Base-by-base conservation (phyloP, 2,329 filamentous ascomycete genomes). In the Gnomoniopsis sp. region DNA sequence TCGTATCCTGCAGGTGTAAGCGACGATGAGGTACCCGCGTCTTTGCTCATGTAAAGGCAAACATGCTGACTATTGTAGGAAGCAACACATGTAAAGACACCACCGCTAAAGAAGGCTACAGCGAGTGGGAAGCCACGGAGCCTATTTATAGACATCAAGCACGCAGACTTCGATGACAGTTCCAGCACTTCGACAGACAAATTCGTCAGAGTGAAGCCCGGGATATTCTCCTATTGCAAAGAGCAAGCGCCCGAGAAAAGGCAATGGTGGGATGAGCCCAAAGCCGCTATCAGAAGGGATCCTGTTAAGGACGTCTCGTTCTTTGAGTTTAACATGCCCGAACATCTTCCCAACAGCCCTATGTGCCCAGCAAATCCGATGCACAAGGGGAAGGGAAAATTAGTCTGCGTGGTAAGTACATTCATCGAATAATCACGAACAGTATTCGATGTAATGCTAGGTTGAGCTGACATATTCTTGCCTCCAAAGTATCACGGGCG, bases 321-420 rank as follows among this genome's bases (percentile, higher is more conserved):
- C 55, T 83, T 83, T 58, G 70, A 77, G 50, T 81, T 83, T 59
- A 73, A 81, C 49, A 62, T 82, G 12, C 78, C 79, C 1, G 78
- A 82, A 61, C 80, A 83, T 61, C 68, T 80, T 8, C 77, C 79
- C 34, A 77, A 62, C 58, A 82, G 79, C 64, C 79, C 79, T 17
- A 74, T 81, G 70, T 83, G 80, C 56, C 80, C 80, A 2, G 69
- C 78, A 10, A 80, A 82, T 65, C 67, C 68, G 47, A 75, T 71
- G 44, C 75, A 80, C 56, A 65, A 66, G 54, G 74, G 74, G 15
- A 72, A 75, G n/a, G 78, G 79, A 4, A 75, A 71, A 6, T 79
- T 77, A 0, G 60, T 82, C 3, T 83, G 80, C 57, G 78, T 83
- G 44, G 67, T 68, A 53, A 65, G 68, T 65, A 8, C 1, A 26